These are phyloP conservation scores for Phytophthora lateralis DNA, from an alignment of 352 stramenopile genomes.

Conservation along the genomic window DNA sequence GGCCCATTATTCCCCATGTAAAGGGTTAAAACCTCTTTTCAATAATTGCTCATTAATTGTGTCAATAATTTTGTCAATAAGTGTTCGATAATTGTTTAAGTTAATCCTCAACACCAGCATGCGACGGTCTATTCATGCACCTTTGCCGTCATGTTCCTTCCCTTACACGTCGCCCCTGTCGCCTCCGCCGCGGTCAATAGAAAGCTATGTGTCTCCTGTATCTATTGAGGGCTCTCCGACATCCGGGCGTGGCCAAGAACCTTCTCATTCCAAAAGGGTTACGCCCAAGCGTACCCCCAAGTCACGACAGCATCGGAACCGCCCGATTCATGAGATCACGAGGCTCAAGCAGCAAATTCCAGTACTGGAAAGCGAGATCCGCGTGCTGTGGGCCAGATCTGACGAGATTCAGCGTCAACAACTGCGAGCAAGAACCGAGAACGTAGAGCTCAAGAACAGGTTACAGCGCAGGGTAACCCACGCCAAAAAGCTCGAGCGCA, in stretches of 20 bases:
- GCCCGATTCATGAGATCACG: constrained; percentile 18
- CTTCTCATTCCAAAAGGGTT: constrained; percentile 9
- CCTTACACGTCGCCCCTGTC: constrained; percentile 3
- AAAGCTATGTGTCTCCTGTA: background rate
- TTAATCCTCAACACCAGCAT: background rate
- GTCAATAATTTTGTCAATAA: constrained; percentile 1
- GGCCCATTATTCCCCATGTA: too few species aligned
- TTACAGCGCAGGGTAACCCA: constrained; percentile 6
- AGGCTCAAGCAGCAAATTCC: constrained; percentile 20
- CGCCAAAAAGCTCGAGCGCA: constrained; percentile 9
- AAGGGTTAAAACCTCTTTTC: background rate
- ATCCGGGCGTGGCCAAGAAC: background rate
- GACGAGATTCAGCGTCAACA: background rate
- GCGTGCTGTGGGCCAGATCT: constrained; percentile 5
- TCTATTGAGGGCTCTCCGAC: background rate
- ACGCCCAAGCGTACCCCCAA: constrained; percentile 9
- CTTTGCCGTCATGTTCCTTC: background rate
- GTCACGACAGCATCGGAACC: constrained; percentile 6
- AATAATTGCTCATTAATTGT: background rate
- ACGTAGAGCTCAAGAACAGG: constrained; percentile 9
- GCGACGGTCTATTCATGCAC: background rate
- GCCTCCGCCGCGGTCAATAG: too few species aligned
- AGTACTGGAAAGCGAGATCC: constrained; percentile 13
- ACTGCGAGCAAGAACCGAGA: constrained; percentile 4
- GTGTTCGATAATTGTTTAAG: background rate